Evolutionary conservation across 768 basidiomycete species (phyloP).

Genomic region (Xanthoconium purpureum): DNA sequence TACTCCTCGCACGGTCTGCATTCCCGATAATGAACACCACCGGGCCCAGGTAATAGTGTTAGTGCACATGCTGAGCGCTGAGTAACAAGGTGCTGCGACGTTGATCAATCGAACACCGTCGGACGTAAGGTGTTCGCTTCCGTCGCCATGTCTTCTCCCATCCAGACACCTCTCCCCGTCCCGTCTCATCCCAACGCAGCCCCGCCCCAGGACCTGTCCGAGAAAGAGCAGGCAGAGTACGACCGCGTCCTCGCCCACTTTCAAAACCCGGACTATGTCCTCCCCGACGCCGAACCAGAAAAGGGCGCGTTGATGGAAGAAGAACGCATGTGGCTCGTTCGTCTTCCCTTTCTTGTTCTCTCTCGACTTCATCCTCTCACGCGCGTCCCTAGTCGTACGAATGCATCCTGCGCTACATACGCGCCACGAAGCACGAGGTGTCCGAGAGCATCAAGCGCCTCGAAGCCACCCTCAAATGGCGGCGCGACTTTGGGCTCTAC

Average conservation of each 20-base stretch:
- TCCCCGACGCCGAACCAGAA: constrained; percentile 44
- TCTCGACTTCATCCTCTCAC: background rate
- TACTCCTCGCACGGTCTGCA: too few relatives aligned
- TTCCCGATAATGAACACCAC: too few relatives aligned
- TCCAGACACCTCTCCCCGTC: constrained; percentile 23
- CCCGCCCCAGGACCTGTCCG: constrained; percentile 38
- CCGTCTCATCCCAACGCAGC: constrained; percentile 27
- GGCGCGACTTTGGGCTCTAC: constrained; percentile 75
- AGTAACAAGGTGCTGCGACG: too few relatives aligned
- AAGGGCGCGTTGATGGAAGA: constrained; percentile 52
- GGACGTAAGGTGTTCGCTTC: background rate
- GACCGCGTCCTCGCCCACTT: constrained; percentile 61
- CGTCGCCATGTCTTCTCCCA: constrained; percentile 7
- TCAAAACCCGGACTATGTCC: constrained; percentile 43
- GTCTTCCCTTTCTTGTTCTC: constrained; percentile 17
- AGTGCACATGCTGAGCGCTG: too few relatives aligned
- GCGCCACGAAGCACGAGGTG: constrained; percentile 73
- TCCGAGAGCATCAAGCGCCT: constrained; percentile 59
- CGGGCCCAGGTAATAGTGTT: too few relatives aligned
- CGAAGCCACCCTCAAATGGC: constrained; percentile 74
- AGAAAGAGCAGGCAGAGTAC: constrained; percentile 48
- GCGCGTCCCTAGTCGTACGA: constrained; percentile 49
- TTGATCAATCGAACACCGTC: too few relatives aligned
- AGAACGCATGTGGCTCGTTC: constrained; percentile 76
- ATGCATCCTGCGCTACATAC: constrained; percentile 72